Evolutionary conservation across 192 early-diverging fungal species (phyloP).

Genomic region (Coemansia sp.): DNA sequence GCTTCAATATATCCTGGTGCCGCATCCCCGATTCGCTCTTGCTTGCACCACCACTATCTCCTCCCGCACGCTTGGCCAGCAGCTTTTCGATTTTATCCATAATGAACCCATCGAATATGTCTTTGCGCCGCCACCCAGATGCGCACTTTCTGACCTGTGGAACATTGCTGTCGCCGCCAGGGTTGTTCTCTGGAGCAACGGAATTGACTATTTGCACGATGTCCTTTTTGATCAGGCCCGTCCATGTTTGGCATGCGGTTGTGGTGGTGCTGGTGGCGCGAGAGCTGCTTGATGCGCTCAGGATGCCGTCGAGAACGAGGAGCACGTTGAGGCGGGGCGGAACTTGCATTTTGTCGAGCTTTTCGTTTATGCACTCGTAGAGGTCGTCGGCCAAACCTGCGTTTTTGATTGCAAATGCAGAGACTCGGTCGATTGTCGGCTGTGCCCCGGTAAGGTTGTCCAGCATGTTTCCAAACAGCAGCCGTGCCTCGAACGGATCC

Average conservation of each 20-base stretch:
- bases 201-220: conserved; percentile 21
- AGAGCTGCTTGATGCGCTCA: conserved; percentile 5
- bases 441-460: conserved; percentile 47
- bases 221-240: conserved; percentile 33
- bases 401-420: conserved; percentile 47
- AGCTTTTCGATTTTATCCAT: conserved; percentile 26
- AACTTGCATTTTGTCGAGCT: conserved; percentile 36
- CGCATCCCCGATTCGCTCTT: conserved; percentile 30
- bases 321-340: conserved; percentile 52
- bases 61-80: too few relatives aligned
- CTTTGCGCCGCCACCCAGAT: conserved; percentile 30
- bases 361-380: conserved; percentile 52
- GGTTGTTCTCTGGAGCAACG: conserved; percentile 34
- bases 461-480: conserved; percentile 54
- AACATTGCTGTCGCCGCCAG: conserved; percentile 45
- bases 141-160: conserved; percentile 36
- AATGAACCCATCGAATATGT: conserved; percentile 12
- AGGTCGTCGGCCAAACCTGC: conserved; percentile 39
- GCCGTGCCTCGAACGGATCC: conserved; percentile 52
- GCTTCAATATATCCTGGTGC: conserved; percentile 50
- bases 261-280: not conserved
- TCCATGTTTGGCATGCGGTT: conserved; percentile 18
- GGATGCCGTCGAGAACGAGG: conserved; percentile 50
- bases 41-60: conserved; percentile 17
- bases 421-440: conserved; percentile 44